Base-by-base conservation (phyloP, 352 stramenopile species). In the Phytophthora chlamydospora region DNA sequence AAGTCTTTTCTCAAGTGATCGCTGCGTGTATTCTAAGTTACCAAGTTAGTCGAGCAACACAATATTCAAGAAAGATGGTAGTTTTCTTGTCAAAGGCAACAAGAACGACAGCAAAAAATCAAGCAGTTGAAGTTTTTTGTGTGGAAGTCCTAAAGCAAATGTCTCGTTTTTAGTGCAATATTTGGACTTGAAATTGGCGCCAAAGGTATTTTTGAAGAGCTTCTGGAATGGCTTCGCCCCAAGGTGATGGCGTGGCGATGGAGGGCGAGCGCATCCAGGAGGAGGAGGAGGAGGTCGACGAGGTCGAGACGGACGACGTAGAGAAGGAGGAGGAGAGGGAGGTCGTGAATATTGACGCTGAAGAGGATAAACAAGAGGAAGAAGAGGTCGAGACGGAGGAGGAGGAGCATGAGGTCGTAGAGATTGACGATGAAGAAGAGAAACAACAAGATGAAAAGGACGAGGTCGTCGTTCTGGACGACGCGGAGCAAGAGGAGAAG, bases 371-470 rank as follows among this genome's bases (percentile, higher is more conserved):
- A 7, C 14, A 58, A 13, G 0, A 48, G 21, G 35, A 54, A 34
- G 38, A 71, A 39, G 50, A 71, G 13, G 21, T 16, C 6, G 42
- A 48, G 5, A 27, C 32, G 5, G 24, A 48, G 7, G 47, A 58
- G n/a, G 49, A 57, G n/a, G 62, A 66, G 9, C 60, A 78, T 4
- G 57, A 70, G 7, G 53, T 78, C 1, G 42, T 68, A 35, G 55
- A 69, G 42, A 61, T 73, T 31, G 31, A 69, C 5, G 16, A 34
- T 2, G 11, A 12, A 11, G 19, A 46, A 1, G 14, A 58, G n/a
- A 12, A 49, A 24, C 40, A 62, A 38, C 31, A 58, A 24, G 29
- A 70, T 19, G 36, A 53, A 0, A 40, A 55, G 6, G 16, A 17
- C 3, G 39, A 69, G 1, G 51, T 69, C 12, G 34, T 60, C n/a